Evolutionary conservation across 2,329 filamentous ascomycete genomes (phyloP).

Genomic region (Nemania diffusa): DNA sequence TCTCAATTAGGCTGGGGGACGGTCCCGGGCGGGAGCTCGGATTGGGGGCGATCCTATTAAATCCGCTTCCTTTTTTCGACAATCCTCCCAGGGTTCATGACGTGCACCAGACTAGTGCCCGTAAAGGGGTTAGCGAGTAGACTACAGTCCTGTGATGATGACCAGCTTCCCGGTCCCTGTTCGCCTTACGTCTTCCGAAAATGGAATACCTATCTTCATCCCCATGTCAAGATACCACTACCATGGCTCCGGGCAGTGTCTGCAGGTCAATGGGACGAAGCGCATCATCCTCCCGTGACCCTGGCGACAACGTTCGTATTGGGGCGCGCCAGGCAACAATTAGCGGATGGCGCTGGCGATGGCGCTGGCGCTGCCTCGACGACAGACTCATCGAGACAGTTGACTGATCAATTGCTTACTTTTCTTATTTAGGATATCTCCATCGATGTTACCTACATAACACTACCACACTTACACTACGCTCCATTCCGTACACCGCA

Average conservation of each 20-base stretch:
- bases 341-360: too few relatives aligned
- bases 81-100: conserved; percentile 28
- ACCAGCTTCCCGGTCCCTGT: conserved; percentile 3
- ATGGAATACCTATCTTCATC: not conserved
- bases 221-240: conserved; percentile 25
- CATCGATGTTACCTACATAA: conserved; percentile 6
- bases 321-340: conserved; percentile 14
- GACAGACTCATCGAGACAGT: not conserved
- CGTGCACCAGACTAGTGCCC: conserved; percentile 18
- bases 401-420: conserved; percentile 4
- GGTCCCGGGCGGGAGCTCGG: not conserved
- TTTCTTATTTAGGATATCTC: conserved; percentile 19
- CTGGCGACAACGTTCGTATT: conserved; percentile 21
- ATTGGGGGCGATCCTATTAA: not conserved
- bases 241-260: conserved; percentile 36
- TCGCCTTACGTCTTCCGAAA: conserved; percentile 28
- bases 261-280: conserved; percentile 23
- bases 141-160: conserved; percentile 5
- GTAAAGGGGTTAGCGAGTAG: conserved; percentile 5
- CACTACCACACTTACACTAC: not conserved
- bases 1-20: not conserved
- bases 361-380: not conserved
- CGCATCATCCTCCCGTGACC: conserved; percentile 26
- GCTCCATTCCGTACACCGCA: conserved; percentile 1
- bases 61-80: conserved; percentile 20